Evolutionary conservation across 2,329 filamentous ascomycete species (phyloP), one percentile per base, ranked within the genome.

Genomic region (Balansia obtecta): DNA sequence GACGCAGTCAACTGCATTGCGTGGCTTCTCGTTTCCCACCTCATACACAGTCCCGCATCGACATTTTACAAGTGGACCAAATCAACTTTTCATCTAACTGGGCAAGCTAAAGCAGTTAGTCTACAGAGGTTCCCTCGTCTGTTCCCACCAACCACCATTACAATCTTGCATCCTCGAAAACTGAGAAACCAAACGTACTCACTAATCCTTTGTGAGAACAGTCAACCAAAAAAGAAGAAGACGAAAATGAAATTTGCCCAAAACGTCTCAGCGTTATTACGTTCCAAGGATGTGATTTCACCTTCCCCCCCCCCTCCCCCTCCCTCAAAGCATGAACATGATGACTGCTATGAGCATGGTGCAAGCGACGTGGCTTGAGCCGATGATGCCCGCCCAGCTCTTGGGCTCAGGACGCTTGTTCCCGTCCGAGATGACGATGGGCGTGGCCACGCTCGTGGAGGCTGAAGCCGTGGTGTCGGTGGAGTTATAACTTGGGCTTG

Each of bases 301-400:
- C 39, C n/a, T n/a, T n/a, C n/a, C n/a, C n/a, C n/a, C n/a, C n/a
- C n/a, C n/a, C n/a, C n/a, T n/a, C n/a, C n/a, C n/a, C n/a, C n/a
- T n/a, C 32, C 45, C 60, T 61, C 27, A 71, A 49, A 68, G 53
- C 44, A 63, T 51, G 39, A 66, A 61, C 59, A 65, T 61, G 46
- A 67, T 54, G 44, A 57, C 57, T 12, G 63, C 63, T 38, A 68
- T 52, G 48, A 70, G 55, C 63, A 71, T 63, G 38, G 61, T 56
- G 53, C 63, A 67, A 40, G 62, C 60, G 27, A 69, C 57, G 50
- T 63, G 62, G 52, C 63, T 60, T 18, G 58, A 59, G 51, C 60
- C 59, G 47, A 59, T 65, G 50, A 56, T 55, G 22, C 55, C 54
- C 5, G 59, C 61, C 51, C 61, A 63, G 33, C 59, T 60, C 40